Conservation (phyloP, 257 asterid species). For the Nicotiana tomentosiformis region DNA sequence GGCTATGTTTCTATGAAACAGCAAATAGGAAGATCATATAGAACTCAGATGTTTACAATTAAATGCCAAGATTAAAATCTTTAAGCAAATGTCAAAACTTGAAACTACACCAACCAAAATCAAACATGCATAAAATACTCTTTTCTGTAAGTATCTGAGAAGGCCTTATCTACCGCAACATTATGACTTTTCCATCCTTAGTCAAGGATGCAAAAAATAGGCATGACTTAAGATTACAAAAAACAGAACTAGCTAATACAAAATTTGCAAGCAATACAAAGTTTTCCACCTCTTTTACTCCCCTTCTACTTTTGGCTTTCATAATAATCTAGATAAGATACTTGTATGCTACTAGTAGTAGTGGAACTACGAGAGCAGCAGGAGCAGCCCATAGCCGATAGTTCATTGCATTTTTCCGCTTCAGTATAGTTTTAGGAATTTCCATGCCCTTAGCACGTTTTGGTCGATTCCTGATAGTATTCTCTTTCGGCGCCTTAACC, state of each 20-base stretch:
- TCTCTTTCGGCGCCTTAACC: slow-evolving; percentile 47
- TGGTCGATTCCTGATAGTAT: slow-evolving; percentile 30
- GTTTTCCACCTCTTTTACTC: not conserved
- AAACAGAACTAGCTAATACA: slow-evolving; percentile 16
- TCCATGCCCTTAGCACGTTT: slow-evolving; percentile 46
- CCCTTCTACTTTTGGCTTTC: slow-evolving; percentile 4
- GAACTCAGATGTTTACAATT: not conserved
- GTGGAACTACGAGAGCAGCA: slow-evolving; percentile 38
- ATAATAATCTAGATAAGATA: slow-evolving; percentile 29
- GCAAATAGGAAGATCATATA: not conserved
- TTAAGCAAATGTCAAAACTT: slow-evolving; percentile 8
- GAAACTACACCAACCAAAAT: not conserved
- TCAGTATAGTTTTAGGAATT: slow-evolving; percentile 63
- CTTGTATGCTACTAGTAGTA: slow-evolving; percentile 43
- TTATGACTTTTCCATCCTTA: slow-evolving; percentile 27
- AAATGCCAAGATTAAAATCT: slow-evolving; percentile 3
- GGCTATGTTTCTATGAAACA: not conserved
- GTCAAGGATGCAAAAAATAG: slow-evolving; percentile 11
- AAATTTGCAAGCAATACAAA: slow-evolving; percentile 6
- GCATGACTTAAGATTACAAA: not conserved
- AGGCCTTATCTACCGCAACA: slow-evolving; percentile 18
- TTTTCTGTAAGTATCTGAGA: not conserved
- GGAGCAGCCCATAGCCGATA: slow-evolving; percentile 72
- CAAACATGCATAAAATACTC: slow-evolving; percentile 1
- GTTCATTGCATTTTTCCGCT: slow-evolving; percentile 74